These are phyloP conservation scores for Nevesoporus exiguus DNA, from an alignment of 768 basidiomycete genomes.

Conservation along the genomic window DNA sequence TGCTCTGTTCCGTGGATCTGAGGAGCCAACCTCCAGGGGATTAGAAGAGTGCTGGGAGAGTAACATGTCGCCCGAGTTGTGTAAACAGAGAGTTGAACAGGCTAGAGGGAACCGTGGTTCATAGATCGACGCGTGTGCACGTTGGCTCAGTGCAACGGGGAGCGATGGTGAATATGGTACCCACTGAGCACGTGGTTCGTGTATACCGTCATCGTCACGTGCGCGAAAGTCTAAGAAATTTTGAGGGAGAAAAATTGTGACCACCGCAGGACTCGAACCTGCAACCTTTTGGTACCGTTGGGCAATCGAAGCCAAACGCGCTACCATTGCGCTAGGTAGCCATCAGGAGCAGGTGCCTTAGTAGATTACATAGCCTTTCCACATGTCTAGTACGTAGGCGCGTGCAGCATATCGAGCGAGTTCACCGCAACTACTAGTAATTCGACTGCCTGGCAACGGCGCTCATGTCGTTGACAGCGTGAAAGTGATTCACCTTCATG, in stretches of 20 bases:
- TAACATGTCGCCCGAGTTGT: constrained; percentile 18
- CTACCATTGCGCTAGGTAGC: constrained; percentile 92
- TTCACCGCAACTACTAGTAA: constrained; percentile 18
- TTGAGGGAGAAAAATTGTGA: constrained; percentile 52
- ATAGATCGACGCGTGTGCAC: not conserved
- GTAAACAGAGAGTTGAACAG: not conserved
- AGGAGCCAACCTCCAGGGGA: constrained; percentile 65
- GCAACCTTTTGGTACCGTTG: constrained; percentile 85
- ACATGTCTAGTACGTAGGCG: not conserved
- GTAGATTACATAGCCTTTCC: not conserved
- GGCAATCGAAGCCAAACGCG: constrained; percentile 91
- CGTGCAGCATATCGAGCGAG: constrained; percentile 17
- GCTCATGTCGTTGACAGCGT: constrained; percentile 30
- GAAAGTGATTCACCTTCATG: constrained; percentile 38
- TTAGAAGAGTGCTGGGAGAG: constrained; percentile 75
- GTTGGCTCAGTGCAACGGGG: not conserved
- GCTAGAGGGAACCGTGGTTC: not conserved
- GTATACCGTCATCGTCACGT: constrained; percentile 21
- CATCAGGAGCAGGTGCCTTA: constrained; percentile 15
- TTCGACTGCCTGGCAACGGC: constrained; percentile 12
- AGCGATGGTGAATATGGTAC: not conserved
- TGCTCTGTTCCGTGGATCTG: constrained; percentile 49
- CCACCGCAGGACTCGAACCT: constrained; percentile 96
- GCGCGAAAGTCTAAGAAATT: not conserved
- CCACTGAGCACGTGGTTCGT: constrained; percentile 9